phyloP scores from a whole-genome alignment of 345 rosid species.

The Arabidopsis suecica region DNA sequence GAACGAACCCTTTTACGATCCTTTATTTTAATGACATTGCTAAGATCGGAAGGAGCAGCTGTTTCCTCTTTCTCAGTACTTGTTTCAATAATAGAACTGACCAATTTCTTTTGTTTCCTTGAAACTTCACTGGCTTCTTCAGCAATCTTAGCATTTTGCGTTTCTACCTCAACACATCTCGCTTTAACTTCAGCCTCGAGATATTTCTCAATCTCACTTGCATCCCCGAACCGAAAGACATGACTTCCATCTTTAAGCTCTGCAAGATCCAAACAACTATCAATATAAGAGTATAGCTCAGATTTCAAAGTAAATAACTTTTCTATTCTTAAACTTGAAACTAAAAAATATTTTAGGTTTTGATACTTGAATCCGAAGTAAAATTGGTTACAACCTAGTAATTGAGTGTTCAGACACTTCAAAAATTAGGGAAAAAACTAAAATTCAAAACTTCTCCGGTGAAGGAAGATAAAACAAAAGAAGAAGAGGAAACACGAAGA shows the following conservation, averaged over 20 bases:
- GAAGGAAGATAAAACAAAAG: constrained; percentile 1
- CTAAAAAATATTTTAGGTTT: background rate
- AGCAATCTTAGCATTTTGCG: constrained; percentile 7
- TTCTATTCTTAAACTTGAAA: background rate
- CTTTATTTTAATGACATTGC: constrained; percentile 32
- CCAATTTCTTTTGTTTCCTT: constrained; percentile 11
- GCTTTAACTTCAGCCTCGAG: constrained; percentile 40
- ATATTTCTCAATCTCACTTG: constrained; percentile 44
- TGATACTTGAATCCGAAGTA: constrained; percentile 1
- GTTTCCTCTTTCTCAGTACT: constrained; percentile 22
- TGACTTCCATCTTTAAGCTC: constrained; percentile 67
- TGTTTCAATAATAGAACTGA: background rate
- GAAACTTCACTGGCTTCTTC: constrained; percentile 33
- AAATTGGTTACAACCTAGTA: background rate
- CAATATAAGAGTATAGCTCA: background rate
- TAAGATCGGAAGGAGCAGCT: constrained; percentile 27
- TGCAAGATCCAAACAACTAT: constrained; percentile 40
- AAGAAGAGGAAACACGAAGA: background rate
- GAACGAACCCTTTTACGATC: constrained; percentile 35
- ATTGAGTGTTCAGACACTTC: constrained; percentile 3
- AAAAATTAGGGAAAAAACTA: background rate
- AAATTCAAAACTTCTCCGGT: background rate
- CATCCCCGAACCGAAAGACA: constrained; percentile 65
- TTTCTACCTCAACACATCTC: constrained; percentile 1
- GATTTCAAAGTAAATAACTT: background rate